Evolutionary conservation across 306 rosid species (phyloP), one percentile per base, ranked within the genome.

Genomic region (Ormosia emarginata): DNA sequence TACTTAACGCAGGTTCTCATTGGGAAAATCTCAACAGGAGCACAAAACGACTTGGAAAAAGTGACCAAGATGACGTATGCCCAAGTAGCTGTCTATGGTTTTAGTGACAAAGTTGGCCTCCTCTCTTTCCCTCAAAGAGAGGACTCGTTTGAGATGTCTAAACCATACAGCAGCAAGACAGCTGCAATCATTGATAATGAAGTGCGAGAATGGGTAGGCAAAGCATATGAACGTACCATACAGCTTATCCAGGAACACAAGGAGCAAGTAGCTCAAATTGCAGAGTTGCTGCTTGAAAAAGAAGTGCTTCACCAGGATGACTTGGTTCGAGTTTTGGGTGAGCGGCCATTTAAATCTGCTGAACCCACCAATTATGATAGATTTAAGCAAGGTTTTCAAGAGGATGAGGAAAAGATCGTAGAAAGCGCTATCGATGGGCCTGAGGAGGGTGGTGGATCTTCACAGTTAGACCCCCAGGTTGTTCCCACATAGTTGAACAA

Each of bases 51-150:
- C 82, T 85, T 95, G 88, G 99, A 95, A 83, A 95, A 93, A 82
- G 99, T 95, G 78, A 95, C 99, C 30, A 93, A 92, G 90, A 87
- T 95, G 97, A 95, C 99, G 4, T 95, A 95, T 75, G 98, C 96
- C 34, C 99, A 95, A 86, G 99, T 95, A 7, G 97, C 99, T 12
- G 87, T 93, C 10, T 93, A 93, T 47, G 99, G 99, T 37, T 95
- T 95, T 30, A 95, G 99, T 3, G 97, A 93, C 15, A 95, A 95
- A 84, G 99, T 95, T 29, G 99, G 98, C 7, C 97, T 92, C 77
- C 95, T 95, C 56, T 93, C 99, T 36, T 95, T 95, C 82, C 99
- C 99, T 62, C 91, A 77, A 49, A 87, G 82, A 55, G 98, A 90
- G 1, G 99, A 90, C 40, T 0, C 89, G 0, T 84, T 85, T 78